Conservation (phyloP, 768 basidiomycete genomes). For the Boletales sp. region DNA sequence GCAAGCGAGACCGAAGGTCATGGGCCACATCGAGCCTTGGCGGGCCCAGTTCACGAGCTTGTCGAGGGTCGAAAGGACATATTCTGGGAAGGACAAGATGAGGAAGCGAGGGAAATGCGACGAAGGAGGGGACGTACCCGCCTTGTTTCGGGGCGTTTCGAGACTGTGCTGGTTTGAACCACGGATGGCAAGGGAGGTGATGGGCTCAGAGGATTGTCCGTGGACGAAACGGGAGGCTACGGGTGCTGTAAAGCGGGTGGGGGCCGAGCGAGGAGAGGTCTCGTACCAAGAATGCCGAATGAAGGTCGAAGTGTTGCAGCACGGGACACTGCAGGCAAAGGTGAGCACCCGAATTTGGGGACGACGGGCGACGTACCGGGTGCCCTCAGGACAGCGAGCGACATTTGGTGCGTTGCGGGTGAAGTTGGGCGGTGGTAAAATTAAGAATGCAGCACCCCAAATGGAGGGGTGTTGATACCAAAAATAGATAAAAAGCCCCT, state of each 20-base stretch:
- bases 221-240: conserved; percentile 21
- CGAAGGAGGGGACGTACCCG: conserved; percentile 49
- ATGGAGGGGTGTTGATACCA: conserved; percentile 1
- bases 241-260: no score
- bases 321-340: conserved; percentile 21
- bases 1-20: conserved; percentile 98
- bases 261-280: no score
- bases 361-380: conserved; percentile 23
- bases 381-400: conserved; percentile 38
- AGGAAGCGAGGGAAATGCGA: not conserved
- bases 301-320: conserved; percentile 44
- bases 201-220: conserved; percentile 43
- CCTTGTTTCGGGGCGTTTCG: conserved; percentile 85
- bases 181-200: conserved; percentile 68
- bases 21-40: conserved; percentile 99
- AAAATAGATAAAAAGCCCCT: conserved; percentile 7
- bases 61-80: conserved; percentile 93
- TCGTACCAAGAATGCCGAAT: conserved; percentile 36
- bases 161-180: conserved; percentile 84
- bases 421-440: no score
- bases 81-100: conserved; percentile 52
- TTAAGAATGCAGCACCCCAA: conserved; percentile 7
- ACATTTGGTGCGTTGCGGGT: conserved; percentile 32
- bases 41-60: conserved; percentile 97
- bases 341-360: not conserved